A percentile compares a stretch with the other conserved stretches of the same genome.
Conservation (phyloP, 352 stramenopile species). For the Plasmopara halstedii region DNA sequence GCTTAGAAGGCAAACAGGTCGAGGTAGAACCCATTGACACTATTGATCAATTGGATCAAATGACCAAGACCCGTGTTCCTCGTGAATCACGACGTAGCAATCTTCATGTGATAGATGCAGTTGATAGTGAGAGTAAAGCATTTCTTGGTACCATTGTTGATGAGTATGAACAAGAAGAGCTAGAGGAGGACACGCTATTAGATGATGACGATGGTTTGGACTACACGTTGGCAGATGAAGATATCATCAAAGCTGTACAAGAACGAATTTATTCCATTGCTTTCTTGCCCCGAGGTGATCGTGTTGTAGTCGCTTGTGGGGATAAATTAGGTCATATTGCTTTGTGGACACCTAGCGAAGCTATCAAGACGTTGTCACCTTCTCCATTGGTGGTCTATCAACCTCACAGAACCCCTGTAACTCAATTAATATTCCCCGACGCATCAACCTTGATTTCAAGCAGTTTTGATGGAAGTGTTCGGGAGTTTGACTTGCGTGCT, state of each 20-base stretch:
- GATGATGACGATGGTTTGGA: constrained; percentile 30
- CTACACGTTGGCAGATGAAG: constrained; percentile 39
- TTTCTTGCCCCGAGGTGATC: constrained; percentile 59
- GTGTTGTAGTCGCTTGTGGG: constrained; percentile 53
- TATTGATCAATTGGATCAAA: constrained; percentile 23
- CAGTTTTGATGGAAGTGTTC: constrained; percentile 64
- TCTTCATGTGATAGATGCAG: constrained; percentile 20
- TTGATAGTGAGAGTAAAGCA: constrained; percentile 23
- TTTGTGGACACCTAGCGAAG: constrained; percentile 42
- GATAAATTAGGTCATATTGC: constrained; percentile 73
- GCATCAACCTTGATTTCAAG: constrained; percentile 50
- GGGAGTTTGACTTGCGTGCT: constrained; percentile 58
- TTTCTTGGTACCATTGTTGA: constrained; percentile 35
- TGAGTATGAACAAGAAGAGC: constrained; percentile 28
- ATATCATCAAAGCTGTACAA: constrained; percentile 67
- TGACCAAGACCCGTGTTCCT: constrained; percentile 5
- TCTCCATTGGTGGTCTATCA: constrained; percentile 46
- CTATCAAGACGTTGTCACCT: constrained; percentile 3
- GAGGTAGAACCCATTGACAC: constrained; percentile 26
- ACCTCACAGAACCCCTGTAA: constrained; percentile 56
- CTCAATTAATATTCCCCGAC: constrained; percentile 58
- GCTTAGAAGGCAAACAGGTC: constrained; percentile 49
- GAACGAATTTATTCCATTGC: constrained; percentile 73
- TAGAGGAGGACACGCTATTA: constrained; percentile 27
- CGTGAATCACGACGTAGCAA: constrained; percentile 6